Evolutionary conservation across 2,329 filamentous ascomycete genomes (phyloP), one percentile per base, ranked within the genome.

Genomic region (Aureobasidium sp.): DNA sequence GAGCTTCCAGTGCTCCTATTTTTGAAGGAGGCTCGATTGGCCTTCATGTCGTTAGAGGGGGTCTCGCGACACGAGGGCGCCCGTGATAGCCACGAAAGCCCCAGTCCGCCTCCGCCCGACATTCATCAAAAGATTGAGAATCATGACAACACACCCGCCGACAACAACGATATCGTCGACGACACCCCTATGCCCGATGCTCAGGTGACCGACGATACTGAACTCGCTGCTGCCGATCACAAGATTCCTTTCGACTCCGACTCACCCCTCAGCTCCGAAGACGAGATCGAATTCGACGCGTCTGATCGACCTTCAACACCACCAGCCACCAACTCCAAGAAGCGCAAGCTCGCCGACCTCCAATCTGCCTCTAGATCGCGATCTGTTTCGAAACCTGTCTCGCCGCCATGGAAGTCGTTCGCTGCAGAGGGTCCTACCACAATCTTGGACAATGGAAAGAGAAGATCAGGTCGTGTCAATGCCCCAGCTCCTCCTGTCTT

Each of bases 391-490:
- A 61, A 63, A 9, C 62, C 65, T 9, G 50, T 56, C 44, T 63
- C 66, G 43, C 94, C 94, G 67, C 94, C 94, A 26, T 99, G 94
- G 94, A 97, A 94, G 78, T 90, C 86, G 70, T 83, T 89, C 65
- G 83, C 83, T 63, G 90, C 89, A 44, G 89, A 96, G 32, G 94
- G 94, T 0, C 94, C 94, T 26, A 94, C 93, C 3, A 88, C 89
- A 0, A 92, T 95, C 72, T 83, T 88, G 50, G 79, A 82, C 64
- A 80, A 84, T 71, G 85, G 85, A 43, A 80, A 80, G 66, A 78
- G 85, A 64, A 84, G 83, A 72, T 87, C 85, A 48, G 82, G 83
- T 53, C 78, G 85, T 67, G 82, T 83, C 59, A 83, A 81, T 68
- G 63, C 72, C 24, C 70, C 82, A 24, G 80, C 81, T 15, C 36